Conservation (phyloP, 352 stramenopile genomes). For the Globisporangium spiculum region DNA sequence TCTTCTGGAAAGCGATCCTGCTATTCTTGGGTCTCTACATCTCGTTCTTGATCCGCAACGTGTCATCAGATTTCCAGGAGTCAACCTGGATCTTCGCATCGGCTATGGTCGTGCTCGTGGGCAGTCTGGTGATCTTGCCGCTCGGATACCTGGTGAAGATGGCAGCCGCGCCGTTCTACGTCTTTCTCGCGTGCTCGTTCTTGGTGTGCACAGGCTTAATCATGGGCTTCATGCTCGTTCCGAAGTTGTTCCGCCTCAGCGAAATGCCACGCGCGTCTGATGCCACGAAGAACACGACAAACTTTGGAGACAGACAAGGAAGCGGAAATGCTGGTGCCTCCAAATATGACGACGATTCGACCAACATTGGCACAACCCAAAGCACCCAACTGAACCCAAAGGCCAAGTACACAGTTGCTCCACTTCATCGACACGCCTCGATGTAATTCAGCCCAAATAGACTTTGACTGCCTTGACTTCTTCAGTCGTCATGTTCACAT, state of each 20-base stretch:
- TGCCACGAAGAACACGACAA: background rate
- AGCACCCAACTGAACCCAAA: background rate
- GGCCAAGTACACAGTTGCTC: background rate
- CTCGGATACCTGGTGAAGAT: slow-evolving; percentile 26
- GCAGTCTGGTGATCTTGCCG: slow-evolving; percentile 21
- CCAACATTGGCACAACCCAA: background rate
- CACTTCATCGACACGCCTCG: background rate
- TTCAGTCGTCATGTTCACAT: too few species aligned
- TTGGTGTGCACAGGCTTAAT: slow-evolving; percentile 15
- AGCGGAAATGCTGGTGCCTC: background rate
- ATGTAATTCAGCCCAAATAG: background rate
- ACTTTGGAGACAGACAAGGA: background rate
- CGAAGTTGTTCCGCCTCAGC: slow-evolving; percentile 14
- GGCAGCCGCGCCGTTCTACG: slow-evolving; percentile 17
- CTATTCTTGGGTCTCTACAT: slow-evolving; percentile 20
- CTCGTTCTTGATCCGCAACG: slow-evolving; percentile 27
- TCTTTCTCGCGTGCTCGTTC: slow-evolving; percentile 14
- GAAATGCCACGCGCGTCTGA: background rate
- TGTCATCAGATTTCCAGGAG: slow-evolving; percentile 46
- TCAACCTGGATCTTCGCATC: slow-evolving; percentile 34
- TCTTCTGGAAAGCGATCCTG: slow-evolving; percentile 41
- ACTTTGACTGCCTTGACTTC: too few species aligned
- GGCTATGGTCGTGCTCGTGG: slow-evolving; percentile 21
- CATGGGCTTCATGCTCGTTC: slow-evolving; percentile 20
- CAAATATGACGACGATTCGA: background rate